Base-by-base conservation (phyloP, 2,329 filamentous ascomycete species). In the Chrysosporium queenslandicum region DNA sequence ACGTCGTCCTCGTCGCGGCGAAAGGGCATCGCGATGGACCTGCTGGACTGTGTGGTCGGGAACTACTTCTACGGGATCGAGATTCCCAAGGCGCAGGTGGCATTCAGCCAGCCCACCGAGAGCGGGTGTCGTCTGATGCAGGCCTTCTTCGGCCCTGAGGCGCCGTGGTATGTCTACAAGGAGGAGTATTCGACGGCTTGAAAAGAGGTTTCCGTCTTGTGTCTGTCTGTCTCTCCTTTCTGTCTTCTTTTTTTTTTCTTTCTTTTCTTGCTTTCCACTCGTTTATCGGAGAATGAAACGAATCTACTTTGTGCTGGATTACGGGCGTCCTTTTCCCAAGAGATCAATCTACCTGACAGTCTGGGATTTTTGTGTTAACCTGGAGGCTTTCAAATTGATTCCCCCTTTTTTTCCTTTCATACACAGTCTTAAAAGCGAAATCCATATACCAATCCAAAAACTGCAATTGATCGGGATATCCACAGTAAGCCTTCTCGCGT, bases 91-190 rank as follows among this genome's bases (percentile, higher is more conserved):
- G 69, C 72, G 9, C 64, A 74, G 60, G 70, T 83, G 36, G 81
- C 81, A 2, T 83, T 85, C 66, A 82, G 79, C 59, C 79, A 82
- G 59, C 80, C 81, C n/a, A 85, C 82, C 0, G 77, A 77, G 58
- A 77, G 75, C 59, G 82, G 82, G 34, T 75, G 74, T 12, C 68
- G 67, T 39, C 67, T 85, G 57, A 79, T 80, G 7, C 70, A 75
- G 59, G 75, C 73, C 55, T 83, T 80, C 70, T 80, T 77, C 59
- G 78, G 75, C 20, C 67, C 66, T 43, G 68, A 73, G 45, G 72
- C 72, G 55, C 77, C 76, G 45, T 83, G 80, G 80, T 73, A 74
- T 66, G 78, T 83, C 46, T 83, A 83, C 64, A 69, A 74, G 53
- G 72, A 74, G 60, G 64, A 59, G 48, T 71, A 46, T 52, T 27